Percentiles rank a stretch among this genome's conserved stretches.
Evolutionary conservation across 75 land plant genomes (phyloP).

Genomic region (Picea sitchensis): DNA sequence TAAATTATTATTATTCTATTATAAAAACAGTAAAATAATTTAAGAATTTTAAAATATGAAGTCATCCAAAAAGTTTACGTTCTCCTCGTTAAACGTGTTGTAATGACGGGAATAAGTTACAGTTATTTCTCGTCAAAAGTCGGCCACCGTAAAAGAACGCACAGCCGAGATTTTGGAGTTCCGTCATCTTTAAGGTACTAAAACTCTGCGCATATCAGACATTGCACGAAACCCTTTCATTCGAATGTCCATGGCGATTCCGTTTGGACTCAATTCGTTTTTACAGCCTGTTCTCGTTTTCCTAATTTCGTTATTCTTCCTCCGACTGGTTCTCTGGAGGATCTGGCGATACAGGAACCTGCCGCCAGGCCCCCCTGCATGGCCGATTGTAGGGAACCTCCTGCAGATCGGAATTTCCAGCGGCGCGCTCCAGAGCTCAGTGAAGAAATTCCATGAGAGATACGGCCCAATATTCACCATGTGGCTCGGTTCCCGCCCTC

Average conservation of each 20-base stretch:
- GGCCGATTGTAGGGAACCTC: constrained; percentile 77
- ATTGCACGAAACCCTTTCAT: not conserved
- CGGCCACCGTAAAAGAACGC: no score
- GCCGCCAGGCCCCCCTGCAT: constrained; percentile 76
- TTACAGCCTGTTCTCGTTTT: not conserved
- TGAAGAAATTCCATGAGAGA: not conserved
- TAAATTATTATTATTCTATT: no score
- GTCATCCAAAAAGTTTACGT: no score
- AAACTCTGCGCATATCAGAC: no score
- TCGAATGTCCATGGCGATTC: not conserved
- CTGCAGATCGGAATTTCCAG: constrained; percentile 24
- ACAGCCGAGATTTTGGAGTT: no score
- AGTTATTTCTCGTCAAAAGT: no score
- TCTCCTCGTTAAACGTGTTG: no score
- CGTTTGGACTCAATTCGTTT: not conserved
- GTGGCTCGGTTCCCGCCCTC: constrained; percentile 10
- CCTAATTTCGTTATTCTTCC: not conserved
- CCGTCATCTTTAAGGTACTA: no score
- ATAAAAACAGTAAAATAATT: no score
- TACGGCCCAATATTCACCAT: constrained; percentile 33
- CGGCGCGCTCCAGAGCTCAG: not conserved
- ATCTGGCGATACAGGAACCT: constrained; percentile 16
- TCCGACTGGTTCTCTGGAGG: not conserved
- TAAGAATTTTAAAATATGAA: no score
- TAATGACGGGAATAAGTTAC: no score